Evolutionary conservation across 2,329 filamentous ascomycete species (phyloP).

Genomic region (Hansfordia pulvinata): DNA sequence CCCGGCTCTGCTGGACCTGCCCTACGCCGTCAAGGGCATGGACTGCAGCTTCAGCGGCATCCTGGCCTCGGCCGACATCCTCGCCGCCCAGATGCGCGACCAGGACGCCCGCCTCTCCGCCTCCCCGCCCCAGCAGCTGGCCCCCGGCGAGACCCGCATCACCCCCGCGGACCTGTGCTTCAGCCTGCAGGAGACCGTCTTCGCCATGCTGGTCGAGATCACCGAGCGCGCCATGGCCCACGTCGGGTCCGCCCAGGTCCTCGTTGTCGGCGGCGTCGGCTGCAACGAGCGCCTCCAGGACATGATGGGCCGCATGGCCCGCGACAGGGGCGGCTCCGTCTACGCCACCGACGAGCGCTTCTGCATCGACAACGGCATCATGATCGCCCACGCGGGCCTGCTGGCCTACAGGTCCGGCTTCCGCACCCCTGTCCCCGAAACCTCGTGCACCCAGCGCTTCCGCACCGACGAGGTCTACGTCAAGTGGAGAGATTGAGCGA

Average conservation of each 20-base stretch:
- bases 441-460: slow-evolving; percentile 73
- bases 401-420: slow-evolving; percentile 75
- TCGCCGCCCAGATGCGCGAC: slow-evolving; percentile 54
- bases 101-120: too few relatives aligned
- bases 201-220: slow-evolving; percentile 95
- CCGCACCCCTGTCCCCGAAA: slow-evolving; percentile 62
- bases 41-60: slow-evolving; percentile 95
- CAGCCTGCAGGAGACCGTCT: slow-evolving; percentile 88
- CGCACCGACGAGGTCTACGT: slow-evolving; percentile 72
- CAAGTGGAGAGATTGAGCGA: slow-evolving; percentile 62
- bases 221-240: slow-evolving; percentile 98
- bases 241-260: slow-evolving; percentile 77
- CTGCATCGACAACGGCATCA: slow-evolving; percentile 98
- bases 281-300: slow-evolving; percentile 90
- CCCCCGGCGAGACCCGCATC: slow-evolving; percentile 34
- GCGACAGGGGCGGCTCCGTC: slow-evolving; percentile 75
- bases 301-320: slow-evolving; percentile 97
- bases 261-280: slow-evolving; percentile 91
- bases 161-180: slow-evolving; percentile 85
- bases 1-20: slow-evolving; percentile 81
- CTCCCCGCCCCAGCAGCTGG: too few relatives aligned
- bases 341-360: slow-evolving; percentile 95
- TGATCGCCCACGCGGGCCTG: slow-evolving; percentile 95
- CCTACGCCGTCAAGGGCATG: slow-evolving; percentile 97
- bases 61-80: slow-evolving; percentile 65